Base-by-base conservation (phyloP, 176 grass and related monocot genomes). In the Triticum timopheevii region DNA sequence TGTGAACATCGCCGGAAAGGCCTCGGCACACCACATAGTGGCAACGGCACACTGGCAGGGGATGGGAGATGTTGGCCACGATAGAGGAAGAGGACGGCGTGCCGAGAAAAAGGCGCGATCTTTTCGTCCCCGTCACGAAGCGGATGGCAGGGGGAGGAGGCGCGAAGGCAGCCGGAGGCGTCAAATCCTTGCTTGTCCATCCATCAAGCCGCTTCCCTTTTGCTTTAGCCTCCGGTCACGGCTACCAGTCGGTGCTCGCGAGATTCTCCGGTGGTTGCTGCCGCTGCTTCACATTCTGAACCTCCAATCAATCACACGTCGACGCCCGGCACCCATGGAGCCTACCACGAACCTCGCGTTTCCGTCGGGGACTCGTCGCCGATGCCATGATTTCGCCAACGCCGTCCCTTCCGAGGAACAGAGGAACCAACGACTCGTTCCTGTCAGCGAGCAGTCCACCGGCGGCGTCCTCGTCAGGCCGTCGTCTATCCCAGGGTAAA, bases 11-110 rank as follows among this genome's bases (percentile, higher is more conserved):
- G 23, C 47, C 66, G 31, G 80, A 58, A 61, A 67, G 66, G 65
- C 25, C 6, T 62, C 12, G 20, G 77, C 45, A 28, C 78, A 42
- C 6, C 58, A 49, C 9, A 7, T 82, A 68, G 44, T 70, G 65
- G 65, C 65, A 6, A 59, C 12, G 54, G 58, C 34, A 68, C 45
- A 54, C 45, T 76, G 42, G 19, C 63, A 65, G 1, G 27, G 30
- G 80, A 58, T 33, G 65, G 58, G 80, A 70, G 45, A 56, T 71
- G 64, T 71, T 70, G 45, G 44, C 80, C 66, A 83, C 70, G 47
- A 39, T 38, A 36, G 80, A 17, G 8, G 25, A 13, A 8, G 49
- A 52, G 62, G 80, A 24, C 22, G 63, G 78, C 79, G 42, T 69
- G 64, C 10, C 64, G 7, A 54, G 69, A 54, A 74, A 44, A 13